These are phyloP conservation scores for Metschnikowia shivogae DNA, from an alignment of 805 yeast species.

Conservation along the genomic window DNA sequence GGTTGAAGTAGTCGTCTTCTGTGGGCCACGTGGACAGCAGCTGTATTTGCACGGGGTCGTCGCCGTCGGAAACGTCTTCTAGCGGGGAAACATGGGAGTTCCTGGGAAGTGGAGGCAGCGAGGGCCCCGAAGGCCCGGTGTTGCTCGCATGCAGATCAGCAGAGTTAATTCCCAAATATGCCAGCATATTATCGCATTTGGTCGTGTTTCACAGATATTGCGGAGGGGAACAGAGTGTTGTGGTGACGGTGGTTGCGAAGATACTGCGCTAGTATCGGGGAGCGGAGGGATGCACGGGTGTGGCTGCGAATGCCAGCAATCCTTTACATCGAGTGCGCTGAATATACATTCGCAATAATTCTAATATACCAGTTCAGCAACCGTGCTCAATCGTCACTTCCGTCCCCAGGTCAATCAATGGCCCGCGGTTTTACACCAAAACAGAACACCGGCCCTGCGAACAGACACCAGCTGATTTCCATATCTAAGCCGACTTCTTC, in stretches of 20 bases:
- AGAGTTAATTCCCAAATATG: not conserved
- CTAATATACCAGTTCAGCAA: not conserved
- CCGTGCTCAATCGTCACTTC: not conserved
- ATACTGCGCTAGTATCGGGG: not conserved
- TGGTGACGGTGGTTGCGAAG: not conserved
- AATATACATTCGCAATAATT: not conserved
- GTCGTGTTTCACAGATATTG: not conserved
- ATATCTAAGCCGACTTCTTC: constrained; percentile 12
- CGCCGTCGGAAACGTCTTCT: not conserved
- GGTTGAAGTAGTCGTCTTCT: not conserved
- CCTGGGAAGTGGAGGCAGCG: not conserved
- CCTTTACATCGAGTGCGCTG: too few relatives aligned
- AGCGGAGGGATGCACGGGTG: not conserved
- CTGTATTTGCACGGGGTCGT: not conserved
- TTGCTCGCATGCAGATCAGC: not conserved
- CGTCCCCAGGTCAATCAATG: too few relatives aligned
- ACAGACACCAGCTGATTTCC: too few relatives aligned
- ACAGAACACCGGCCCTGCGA: too few relatives aligned
- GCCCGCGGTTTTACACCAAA: too few relatives aligned
- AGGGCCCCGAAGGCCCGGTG: not conserved
- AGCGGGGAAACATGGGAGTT: not conserved
- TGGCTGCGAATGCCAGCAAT: not conserved
- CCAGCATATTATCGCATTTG: not conserved
- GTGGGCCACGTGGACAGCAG: not conserved
- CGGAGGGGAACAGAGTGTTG: not conserved